Conservation (phyloP, 768 basidiomycete genomes). For the Artomyces pyxidatus region DNA sequence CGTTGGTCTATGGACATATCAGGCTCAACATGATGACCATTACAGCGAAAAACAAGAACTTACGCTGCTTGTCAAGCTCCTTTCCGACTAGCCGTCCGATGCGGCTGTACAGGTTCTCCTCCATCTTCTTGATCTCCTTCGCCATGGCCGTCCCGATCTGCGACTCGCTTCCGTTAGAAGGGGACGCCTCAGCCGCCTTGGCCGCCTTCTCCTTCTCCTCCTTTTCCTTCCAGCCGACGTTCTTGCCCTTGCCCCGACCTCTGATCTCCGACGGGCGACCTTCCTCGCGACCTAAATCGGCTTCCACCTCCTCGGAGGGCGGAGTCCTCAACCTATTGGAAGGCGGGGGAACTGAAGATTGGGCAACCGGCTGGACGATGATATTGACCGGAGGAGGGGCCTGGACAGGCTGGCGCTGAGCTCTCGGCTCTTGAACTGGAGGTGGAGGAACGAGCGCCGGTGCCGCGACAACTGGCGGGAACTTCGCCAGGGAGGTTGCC, state of each 20-base stretch:
- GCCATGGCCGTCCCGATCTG: constrained; percentile 50
- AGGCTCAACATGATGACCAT: constrained; percentile 7
- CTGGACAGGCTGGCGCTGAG: constrained; percentile 15
- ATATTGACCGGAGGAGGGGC: constrained; percentile 10
- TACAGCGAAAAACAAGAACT: constrained; percentile 23
- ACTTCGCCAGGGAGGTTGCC: constrained; percentile 45
- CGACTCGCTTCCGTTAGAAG: constrained; percentile 33
- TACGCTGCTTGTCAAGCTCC: constrained; percentile 89
- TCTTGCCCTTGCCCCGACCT: constrained; percentile 48
- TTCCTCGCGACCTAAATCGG: constrained; percentile 55
- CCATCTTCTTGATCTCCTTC: constrained; percentile 76
- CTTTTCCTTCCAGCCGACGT: constrained; percentile 54
- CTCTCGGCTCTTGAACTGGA: constrained; percentile 19
- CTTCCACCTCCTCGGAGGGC: constrained; percentile 68
- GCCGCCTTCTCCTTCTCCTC: constrained; percentile 38
- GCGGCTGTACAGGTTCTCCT: constrained; percentile 68
- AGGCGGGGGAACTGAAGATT: constrained; percentile 23
- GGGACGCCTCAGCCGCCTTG: constrained; percentile 29
- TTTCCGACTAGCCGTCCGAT: constrained; percentile 75
- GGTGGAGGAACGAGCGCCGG: constrained; percentile 16
- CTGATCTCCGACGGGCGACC: constrained; percentile 40
- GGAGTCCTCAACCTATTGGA: constrained; percentile 48
- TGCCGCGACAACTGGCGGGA: constrained; percentile 39
- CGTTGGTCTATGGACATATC: constrained; percentile 55
- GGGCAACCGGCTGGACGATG: constrained; percentile 13